phyloP scores from a whole-genome alignment of 306 rosid species.

The Cyclanthera cordifolia region DNA sequence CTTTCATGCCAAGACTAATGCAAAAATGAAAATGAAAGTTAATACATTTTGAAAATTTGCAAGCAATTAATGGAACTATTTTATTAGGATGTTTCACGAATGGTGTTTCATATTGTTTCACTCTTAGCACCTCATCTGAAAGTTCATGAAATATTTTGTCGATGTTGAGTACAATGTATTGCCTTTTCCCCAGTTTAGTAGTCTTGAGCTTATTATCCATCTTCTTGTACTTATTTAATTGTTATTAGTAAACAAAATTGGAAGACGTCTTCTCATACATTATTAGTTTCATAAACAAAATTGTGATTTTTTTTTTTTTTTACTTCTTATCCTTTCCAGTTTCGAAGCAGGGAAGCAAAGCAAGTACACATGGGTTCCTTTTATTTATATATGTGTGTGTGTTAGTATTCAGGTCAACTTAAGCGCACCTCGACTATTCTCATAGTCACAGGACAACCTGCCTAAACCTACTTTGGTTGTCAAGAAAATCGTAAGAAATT shows the following conservation, averaged over 20 bases:
- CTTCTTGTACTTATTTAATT: background rate
- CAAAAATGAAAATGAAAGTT: conserved; percentile 4
- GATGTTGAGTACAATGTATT: background rate
- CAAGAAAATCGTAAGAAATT: too few species aligned
- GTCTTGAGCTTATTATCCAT: background rate
- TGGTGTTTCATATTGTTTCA: background rate
- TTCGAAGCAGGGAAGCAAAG: too few species aligned
- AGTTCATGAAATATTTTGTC: background rate
- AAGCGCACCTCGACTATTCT: too few species aligned
- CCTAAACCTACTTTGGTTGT: too few species aligned
- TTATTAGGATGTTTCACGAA: background rate
- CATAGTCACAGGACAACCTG: too few species aligned
- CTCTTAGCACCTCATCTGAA: background rate
- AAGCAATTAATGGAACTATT: background rate
- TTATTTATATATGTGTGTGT: too few species aligned
- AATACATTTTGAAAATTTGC: background rate
- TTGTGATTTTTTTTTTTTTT: too few species aligned
- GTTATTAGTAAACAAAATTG: background rate
- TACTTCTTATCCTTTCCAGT: too few species aligned
- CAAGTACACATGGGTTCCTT: too few species aligned
- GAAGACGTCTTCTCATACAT: background rate
- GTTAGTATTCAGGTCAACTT: too few species aligned
- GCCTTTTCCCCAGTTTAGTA: background rate
- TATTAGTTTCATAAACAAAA: background rate
- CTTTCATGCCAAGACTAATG: conserved; percentile 80